Conservation (phyloP, 2,329 filamentous ascomycete genomes). For the Leptographium flavum region DNA sequence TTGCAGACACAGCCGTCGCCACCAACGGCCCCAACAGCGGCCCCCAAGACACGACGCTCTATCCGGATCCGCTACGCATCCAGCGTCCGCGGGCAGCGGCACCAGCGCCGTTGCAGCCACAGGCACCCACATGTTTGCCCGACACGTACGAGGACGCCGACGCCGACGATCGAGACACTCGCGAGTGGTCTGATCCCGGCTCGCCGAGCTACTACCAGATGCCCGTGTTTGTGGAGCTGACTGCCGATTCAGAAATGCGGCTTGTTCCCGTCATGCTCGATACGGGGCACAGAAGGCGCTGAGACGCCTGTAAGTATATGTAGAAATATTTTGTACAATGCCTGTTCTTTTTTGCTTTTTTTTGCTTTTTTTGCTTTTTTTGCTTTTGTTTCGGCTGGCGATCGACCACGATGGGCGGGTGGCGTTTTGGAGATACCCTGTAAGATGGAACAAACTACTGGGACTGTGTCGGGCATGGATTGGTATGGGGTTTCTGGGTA, state of each 20-base stretch:
- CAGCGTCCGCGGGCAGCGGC: neutral
- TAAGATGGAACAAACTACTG: too few relatives aligned
- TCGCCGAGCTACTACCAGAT: neutral
- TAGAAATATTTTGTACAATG: too few relatives aligned
- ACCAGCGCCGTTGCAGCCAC: neutral
- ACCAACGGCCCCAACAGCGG: neutral
- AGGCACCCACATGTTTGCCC: slow-evolving; percentile 9
- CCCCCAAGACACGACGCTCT: neutral
- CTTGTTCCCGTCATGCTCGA: slow-evolving; percentile 2
- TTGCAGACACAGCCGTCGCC: neutral
- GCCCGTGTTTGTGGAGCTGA: slow-evolving; percentile 7
- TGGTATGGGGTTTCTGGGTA: too few relatives aligned
- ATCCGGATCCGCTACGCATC: slow-evolving; percentile 5
- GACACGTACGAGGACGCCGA: slow-evolving; percentile 11
- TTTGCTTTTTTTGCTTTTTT: too few relatives aligned
- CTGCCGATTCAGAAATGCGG: neutral
- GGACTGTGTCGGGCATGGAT: too few relatives aligned
- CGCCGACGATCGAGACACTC: too few relatives aligned
- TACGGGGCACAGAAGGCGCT: neutral
- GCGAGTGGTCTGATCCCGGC: too few relatives aligned
- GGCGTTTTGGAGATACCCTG: too few relatives aligned
- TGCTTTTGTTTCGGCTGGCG: too few relatives aligned
- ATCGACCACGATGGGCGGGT: too few relatives aligned
- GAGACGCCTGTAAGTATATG: neutral
- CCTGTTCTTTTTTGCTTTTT: too few relatives aligned